phyloP scores from a whole-genome alignment of 352 stramenopile species.

The Phytophthora fragariaefolia region DNA sequence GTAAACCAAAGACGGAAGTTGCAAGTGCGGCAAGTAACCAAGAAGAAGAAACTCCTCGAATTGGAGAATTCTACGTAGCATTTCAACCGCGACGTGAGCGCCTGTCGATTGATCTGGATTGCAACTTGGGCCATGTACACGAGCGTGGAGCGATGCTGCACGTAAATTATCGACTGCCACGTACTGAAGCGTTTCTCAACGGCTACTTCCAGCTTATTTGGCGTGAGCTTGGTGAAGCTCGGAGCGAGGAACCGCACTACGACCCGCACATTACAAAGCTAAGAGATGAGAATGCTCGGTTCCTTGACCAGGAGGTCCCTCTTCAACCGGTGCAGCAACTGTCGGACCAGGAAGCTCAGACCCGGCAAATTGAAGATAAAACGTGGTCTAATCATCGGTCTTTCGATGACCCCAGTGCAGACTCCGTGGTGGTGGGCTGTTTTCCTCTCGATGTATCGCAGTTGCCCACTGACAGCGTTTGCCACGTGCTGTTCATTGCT shows the following conservation, averaged over 20 bases:
- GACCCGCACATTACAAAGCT: constrained; percentile 44
- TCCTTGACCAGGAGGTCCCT: constrained; percentile 27
- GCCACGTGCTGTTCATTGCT: constrained; percentile 65
- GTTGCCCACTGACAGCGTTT: constrained; percentile 53
- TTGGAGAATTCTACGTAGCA: constrained; percentile 43
- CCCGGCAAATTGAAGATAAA: background rate
- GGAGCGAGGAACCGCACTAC: constrained; percentile 64
- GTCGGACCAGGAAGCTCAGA: constrained; percentile 5
- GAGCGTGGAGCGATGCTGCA: constrained; percentile 44
- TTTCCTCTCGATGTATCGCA: constrained; percentile 53
- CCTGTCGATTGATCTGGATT: constrained; percentile 33
- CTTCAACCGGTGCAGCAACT: constrained; percentile 31
- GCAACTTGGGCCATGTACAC: constrained; percentile 50
- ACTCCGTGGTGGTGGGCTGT: constrained; percentile 40
- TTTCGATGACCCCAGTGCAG: constrained; percentile 34
- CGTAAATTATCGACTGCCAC: constrained; percentile 56
- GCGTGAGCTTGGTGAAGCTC: constrained; percentile 48
- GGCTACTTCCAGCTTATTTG: constrained; percentile 80
- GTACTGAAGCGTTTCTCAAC: constrained; percentile 47
- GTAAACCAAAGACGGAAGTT: constrained; percentile 4
- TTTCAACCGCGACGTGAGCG: constrained; percentile 54
- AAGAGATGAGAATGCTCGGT: constrained; percentile 40
- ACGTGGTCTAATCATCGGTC: background rate
- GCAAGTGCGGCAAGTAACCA: constrained; percentile 9
- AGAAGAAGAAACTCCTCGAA: constrained; percentile 3